A percentile compares a stretch with the other conserved stretches of the same genome.
phyloP scores from a whole-genome alignment of 1,139 yeast species.

The Suhomyces panamericanus region DNA sequence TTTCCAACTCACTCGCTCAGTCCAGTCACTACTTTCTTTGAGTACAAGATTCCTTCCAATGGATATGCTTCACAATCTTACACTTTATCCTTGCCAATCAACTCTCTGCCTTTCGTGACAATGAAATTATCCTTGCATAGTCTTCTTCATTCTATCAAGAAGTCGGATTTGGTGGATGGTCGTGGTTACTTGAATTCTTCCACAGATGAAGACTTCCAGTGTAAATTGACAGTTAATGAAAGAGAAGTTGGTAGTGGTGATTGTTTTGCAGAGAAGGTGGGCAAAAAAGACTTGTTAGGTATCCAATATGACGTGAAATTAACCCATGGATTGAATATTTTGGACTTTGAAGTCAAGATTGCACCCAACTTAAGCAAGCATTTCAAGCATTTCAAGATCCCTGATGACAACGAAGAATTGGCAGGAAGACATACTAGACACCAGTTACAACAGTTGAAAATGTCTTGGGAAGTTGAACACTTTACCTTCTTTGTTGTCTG shows the following conservation, averaged over 20 bases:
- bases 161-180: conserved; percentile 34
- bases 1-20: conserved; percentile 36
- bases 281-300: conserved; percentile 24
- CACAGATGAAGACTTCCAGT: conserved; percentile 43
- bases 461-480: conserved; percentile 51
- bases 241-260: conserved; percentile 47
- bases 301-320: conserved; percentile 52
- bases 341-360: conserved; percentile 49
- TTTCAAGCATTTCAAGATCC: conserved; percentile 28
- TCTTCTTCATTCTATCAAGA: conserved; percentile 35
- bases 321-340: conserved; percentile 48
- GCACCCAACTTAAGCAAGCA: conserved; percentile 40
- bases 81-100: conserved; percentile 45
- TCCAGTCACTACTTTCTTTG: conserved; percentile 32
- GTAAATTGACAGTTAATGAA: conserved; percentile 48
- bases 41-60: conserved; percentile 46
- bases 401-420: conserved; percentile 28
- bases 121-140: conserved; percentile 47
- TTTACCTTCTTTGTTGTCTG: conserved; percentile 33
- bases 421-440: conserved; percentile 50
- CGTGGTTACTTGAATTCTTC: conserved; percentile 25
- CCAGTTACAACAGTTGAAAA: conserved; percentile 47
- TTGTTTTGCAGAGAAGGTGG: conserved; percentile 34
- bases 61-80: conserved; percentile 47
- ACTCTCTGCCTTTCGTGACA: conserved; percentile 45